Evolutionary conservation across 352 stramenopile genomes (phyloP), one percentile per base, ranked within the genome.

Genomic region (Phytophthora podocarpi): DNA sequence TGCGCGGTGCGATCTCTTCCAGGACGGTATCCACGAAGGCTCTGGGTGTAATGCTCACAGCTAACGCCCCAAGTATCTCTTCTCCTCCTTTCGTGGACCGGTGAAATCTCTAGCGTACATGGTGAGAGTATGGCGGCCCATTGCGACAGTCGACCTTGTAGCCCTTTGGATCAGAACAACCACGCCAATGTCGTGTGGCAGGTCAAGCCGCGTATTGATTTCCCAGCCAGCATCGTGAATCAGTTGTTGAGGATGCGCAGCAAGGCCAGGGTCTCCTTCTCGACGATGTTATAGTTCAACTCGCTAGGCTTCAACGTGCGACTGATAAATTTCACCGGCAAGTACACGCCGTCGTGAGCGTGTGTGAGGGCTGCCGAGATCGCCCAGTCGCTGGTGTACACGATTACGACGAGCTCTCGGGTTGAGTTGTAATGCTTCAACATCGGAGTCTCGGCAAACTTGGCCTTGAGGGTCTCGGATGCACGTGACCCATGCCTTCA

Each of bases 281-380:
- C 46, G 8, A 59, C 51, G 2, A 58, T 45, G 20, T 15, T 16
- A 21, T 69, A 59, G 12, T 54, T 58, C 10, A 69, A 15, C 35
- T 59, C 52, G 46, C 59, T 59, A 12, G 40, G 4, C 26, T 67
- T 60, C 23, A 67, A 34, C 6, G 23, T 60, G 3, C 46, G 57
- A 3, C 35, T 57, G 0, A 13, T 37, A 11, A 24, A 37, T 2
- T 26, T 37, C 12, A 37, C 13, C 1, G 6, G n/a, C n/a, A n/a
- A n/a, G n/a, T n/a, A n/a, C n/a, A n/a, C n/a, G n/a, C n/a, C n/a
- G n/a, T n/a, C n/a, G n/a, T n/a, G n/a, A n/a, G n/a, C n/a, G n/a
- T n/a, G n/a, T n/a, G n/a, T n/a, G n/a, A n/a, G n/a, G n/a, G 31
- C 5, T 36, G 5, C 31, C 10, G 31, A 36, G 10, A 36, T 36